A percentile compares a stretch with the other conserved stretches of the same genome.
These are phyloP conservation scores for Nicotiana obtusifolia DNA, from an alignment of 257 asterid genomes.

Conservation along the genomic window DNA sequence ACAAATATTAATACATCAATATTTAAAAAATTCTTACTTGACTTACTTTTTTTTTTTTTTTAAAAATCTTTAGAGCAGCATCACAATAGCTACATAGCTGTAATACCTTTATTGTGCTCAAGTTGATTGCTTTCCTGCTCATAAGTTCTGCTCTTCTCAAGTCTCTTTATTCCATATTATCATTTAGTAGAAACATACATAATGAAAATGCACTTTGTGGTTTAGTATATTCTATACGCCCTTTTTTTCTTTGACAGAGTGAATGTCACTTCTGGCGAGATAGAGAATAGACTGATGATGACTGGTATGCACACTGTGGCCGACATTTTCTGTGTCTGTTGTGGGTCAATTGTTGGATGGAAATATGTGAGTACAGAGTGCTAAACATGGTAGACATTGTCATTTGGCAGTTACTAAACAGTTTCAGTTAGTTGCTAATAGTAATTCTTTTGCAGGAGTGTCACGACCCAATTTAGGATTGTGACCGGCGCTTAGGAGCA, in stretches of 20 bases:
- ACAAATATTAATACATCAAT: slow-evolving; percentile 1
- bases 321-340: slow-evolving; percentile 59
- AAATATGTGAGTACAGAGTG: slow-evolving; percentile 51
- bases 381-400: not conserved
- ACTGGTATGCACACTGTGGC: slow-evolving; percentile 66
- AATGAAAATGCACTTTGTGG: not conserved
- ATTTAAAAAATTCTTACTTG: not conserved
- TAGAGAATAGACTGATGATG: slow-evolving; percentile 69
- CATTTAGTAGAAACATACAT: not conserved
- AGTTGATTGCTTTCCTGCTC: not conserved
- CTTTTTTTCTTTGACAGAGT: slow-evolving; percentile 31
- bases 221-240: not conserved
- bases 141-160: not conserved
- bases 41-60: not conserved
- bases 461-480: no score
- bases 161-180: not conserved
- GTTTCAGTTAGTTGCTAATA: not conserved
- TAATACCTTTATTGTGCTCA: not conserved
- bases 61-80: not conserved
- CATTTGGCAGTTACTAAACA: not conserved
- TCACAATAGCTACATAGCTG: not conserved
- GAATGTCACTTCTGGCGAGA: slow-evolving; percentile 56
- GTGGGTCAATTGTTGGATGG: slow-evolving; percentile 80
- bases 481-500: no score
- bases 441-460: slow-evolving; percentile 42